A percentile compares a stretch with the other conserved stretches of the same genome.
These are phyloP conservation scores for Spathaspora hagerdaliae DNA, from an alignment of 805 yeast genomes.

Conservation along the genomic window DNA sequence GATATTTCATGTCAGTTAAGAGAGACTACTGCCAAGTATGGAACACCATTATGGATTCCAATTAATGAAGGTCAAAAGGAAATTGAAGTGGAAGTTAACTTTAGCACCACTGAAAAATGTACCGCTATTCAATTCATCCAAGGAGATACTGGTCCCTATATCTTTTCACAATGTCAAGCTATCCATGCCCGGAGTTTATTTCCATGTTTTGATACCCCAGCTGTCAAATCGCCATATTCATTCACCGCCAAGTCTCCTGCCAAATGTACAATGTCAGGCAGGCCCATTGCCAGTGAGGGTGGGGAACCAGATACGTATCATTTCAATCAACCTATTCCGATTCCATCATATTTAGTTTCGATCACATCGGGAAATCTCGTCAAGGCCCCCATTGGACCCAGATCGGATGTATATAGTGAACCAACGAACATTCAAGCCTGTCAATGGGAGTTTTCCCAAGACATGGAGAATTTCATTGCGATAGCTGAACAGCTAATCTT, in stretches of 20 bases:
- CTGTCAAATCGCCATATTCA: slow-evolving; percentile 24
- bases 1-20: slow-evolving; percentile 8
- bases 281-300: too few species aligned
- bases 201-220: slow-evolving; percentile 37
- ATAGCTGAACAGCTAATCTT: slow-evolving; percentile 31
- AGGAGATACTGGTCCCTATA: slow-evolving; percentile 30
- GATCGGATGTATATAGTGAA: slow-evolving; percentile 29
- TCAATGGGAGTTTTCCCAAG: slow-evolving; percentile 33
- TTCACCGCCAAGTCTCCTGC: slow-evolving; percentile 23
- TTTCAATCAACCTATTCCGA: slow-evolving; percentile 32
- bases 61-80: slow-evolving; percentile 2
- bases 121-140: slow-evolving; percentile 33
- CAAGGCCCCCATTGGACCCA: slow-evolving; percentile 28
- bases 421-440: slow-evolving; percentile 21
- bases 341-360: slow-evolving; percentile 32
- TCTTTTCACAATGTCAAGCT: slow-evolving; percentile 35
- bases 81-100: slow-evolving; percentile 15
- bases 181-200: slow-evolving; percentile 33
- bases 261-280: slow-evolving; percentile 27
- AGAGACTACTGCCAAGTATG: slow-evolving; percentile 18
- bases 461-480: slow-evolving; percentile 30
- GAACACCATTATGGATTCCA: slow-evolving; percentile 20
- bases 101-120: slow-evolving; percentile 25
- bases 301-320: slow-evolving; percentile 14
- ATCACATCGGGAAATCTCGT: slow-evolving; percentile 30